Base-by-base conservation (phyloP, 257 asterid species). In the Jacaranda mimosifolia region DNA sequence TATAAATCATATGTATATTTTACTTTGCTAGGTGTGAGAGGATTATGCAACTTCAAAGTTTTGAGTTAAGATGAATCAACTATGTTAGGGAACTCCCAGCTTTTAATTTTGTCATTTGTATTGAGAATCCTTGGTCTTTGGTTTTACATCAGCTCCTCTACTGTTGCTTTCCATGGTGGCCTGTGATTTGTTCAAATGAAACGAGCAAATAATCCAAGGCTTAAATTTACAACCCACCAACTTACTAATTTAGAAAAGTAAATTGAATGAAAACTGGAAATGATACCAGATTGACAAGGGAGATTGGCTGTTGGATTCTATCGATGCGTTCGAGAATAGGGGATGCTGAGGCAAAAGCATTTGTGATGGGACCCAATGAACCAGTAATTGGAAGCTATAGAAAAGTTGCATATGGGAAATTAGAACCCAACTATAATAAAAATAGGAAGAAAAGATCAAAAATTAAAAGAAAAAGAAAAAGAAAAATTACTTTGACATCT, bases 281-380 rank as follows among this genome's bases (percentile, higher is more conserved):
- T 1, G 52, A 52, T 84, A 89, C 97, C 83, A 89, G 86, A 84
- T 85, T 90, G 80, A 92, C 95, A 60, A 92, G 91, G 70, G 96
- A 89, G 85, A 89, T 83, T n/a, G 89, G 81, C 51, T 85, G 97
- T 77, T 89, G 97, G 58, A 76, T 79, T 82, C 96, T 85, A 53
- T 90, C 96, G 80, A 60, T 26, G 56, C 94, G 93, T 73, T 92
- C 97, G 46, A 85, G 72, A 40, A 83, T 84, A 45, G 91, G 91
- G 70, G 91, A 83, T 15, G 81, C 78, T 36, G 94, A 80, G 14
- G 89, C 81, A 81, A 92, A 83, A 65, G 72, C 87, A 87, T 86
- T 88, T 66, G 84, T 79, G 32, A 86, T 89, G 57, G 88, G 92
- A 73, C 96, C 96, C 63, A 92, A 81, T 68, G 89, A 81, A 73